Evolutionary conservation across 768 basidiomycete genomes (phyloP), one percentile per base, ranked within the genome.

Genomic region (Kwoniella botswanensis): DNA sequence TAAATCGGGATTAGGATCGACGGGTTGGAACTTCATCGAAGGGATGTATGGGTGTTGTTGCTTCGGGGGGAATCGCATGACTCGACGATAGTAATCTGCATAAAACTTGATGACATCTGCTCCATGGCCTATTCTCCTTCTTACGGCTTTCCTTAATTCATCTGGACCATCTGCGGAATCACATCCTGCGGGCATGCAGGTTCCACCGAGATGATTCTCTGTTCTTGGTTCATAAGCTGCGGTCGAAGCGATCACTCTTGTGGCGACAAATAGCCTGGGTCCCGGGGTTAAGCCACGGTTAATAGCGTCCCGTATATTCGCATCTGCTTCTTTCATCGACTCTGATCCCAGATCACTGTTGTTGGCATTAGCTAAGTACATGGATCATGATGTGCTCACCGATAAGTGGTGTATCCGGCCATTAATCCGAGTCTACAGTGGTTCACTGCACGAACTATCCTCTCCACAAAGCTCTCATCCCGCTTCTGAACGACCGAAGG

Each of bases 91-190:
- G 59, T 76, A 76, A 56, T 73, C 72, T 2, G 72, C 71, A 60
- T 76, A 76, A 46, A 76, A 70, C 65, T 76, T 76, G 67, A 76
- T 76, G 15, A 76, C 26, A 62, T 76, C 74, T n/a, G 74, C 74
- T 1, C 74, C 74, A 24, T 69, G 64, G 1, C 74, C 74, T 18
- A 76, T 73, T 17, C 71, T 53, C 44, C 71, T 46, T 24, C 74
- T 29, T 1, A 76, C 74, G 15, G 60, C 74, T 21, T 65, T 66
- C 22, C 44, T 44, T 1, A 73, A 63, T 22, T 69, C 74, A 43
- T 71, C 66, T 6, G 70, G 65, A 2, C 74, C 74, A 59, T 73
- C 69, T 41, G 68, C 70, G 12, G 72, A 46, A 60, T 76, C 74
- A 21, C 60, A 42, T 9, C 70, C 57, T 17, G 65, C 44, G 15